Conservation (phyloP, 805 yeast genomes). For the Ogataea paradorogensis region DNA sequence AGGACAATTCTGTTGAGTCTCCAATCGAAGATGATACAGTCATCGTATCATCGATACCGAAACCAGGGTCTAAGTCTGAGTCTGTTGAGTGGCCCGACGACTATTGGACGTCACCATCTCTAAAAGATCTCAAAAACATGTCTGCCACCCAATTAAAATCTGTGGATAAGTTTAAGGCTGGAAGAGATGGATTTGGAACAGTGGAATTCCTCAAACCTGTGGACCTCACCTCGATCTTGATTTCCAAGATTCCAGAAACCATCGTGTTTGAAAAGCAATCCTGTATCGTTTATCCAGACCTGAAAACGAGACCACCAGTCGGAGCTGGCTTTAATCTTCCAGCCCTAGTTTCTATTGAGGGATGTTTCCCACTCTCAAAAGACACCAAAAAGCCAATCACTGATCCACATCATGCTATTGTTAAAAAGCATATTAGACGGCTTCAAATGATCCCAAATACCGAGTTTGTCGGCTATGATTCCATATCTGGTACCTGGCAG, state of each 20-base stretch:
- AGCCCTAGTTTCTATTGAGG: conserved; percentile 68
- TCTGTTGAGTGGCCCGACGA: conserved; percentile 47
- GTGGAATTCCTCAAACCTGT: conserved; percentile 79
- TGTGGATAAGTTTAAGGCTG: conserved; percentile 67
- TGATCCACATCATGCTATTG: conserved; percentile 72
- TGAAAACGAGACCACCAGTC: conserved; percentile 49
- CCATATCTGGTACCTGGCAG: conserved; percentile 69
- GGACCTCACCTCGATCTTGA: conserved; percentile 68
- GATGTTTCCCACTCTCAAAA: conserved; percentile 76
- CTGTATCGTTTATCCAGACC: conserved; percentile 73
- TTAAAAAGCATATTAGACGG: conserved; percentile 64
- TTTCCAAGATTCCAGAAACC: conserved; percentile 63
- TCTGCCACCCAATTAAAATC: conserved; percentile 61
- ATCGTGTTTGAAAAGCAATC: conserved; percentile 58
- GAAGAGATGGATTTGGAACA: conserved; percentile 74
- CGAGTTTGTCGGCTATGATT: conserved; percentile 73
- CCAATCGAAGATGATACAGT: neutral
- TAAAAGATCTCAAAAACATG: conserved; percentile 57
- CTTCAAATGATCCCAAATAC: conserved; percentile 59
- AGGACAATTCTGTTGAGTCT: neutral
- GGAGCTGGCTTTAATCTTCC: conserved; percentile 86
- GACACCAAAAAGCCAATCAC: conserved; percentile 70
- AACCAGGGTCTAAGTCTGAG: neutral
- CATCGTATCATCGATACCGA: neutral
- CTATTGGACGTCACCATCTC: conserved; percentile 83